Base-by-base conservation (phyloP, 2,329 filamentous ascomycete genomes). In the Paradendryphiella salina region DNA sequence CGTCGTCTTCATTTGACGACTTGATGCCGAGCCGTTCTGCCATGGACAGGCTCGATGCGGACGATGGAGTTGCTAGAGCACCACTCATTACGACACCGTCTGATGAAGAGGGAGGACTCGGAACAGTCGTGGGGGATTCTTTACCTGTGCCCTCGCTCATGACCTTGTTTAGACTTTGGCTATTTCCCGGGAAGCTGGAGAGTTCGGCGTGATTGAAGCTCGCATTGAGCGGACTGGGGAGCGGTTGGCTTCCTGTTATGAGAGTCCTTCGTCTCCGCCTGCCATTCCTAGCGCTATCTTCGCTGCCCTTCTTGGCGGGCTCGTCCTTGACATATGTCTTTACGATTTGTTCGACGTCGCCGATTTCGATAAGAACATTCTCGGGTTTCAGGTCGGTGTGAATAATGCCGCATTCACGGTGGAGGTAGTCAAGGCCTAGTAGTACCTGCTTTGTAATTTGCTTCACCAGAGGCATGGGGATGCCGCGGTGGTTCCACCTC, bases 381-480 rank as follows among this genome's bases (percentile, higher is more conserved):
- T 99, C 94, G 39, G 94, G 94, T 75, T 99, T 96, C 63, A 97
- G 78, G 71, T 96, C 93, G 54, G 94, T 97, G 75, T 99, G 94
- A 69, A 99, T 96, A 76, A 99, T 97, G 70, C 94, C 94, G 75
- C 94, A 99, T 76, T 99, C 93, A 65, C 94, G 86, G 74, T 99
- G 94, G 32, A 99, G 82, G 72, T 97, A 97, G 75, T 99, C 94
- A 57, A 99, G 81, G 33, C 94, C 94, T 21, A 99, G 84, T 39
- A 99, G 81, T 8, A 97, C 94, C 77, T 99, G 94, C 76, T 97
- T 97, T 23, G 94, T 95, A 75, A 99, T 99, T 74, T 97, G 94
- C 80, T 96, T 96, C 72, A 97, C 94, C 11, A 99, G 82, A 13
- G 90, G 84, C 86, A 96, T 96, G 35, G 94, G 94, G 51, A 99